Conservation (phyloP, 352 stramenopile genomes). For the Phytopythium vexans region DNA sequence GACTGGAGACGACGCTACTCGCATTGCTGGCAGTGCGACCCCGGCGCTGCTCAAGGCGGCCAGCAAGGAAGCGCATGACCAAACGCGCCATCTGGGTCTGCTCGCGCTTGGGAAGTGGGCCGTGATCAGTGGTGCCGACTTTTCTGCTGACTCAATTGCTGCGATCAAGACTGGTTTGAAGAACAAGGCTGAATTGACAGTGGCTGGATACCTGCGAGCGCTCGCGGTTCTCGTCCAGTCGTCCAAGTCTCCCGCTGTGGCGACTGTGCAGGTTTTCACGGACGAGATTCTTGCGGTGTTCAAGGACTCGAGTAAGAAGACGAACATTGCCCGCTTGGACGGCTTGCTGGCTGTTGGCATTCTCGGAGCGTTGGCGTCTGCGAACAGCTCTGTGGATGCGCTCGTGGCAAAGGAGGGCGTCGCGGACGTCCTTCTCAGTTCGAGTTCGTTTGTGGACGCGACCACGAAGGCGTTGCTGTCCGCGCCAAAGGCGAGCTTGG, state of each 20-base stretch:
- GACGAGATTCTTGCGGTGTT: constrained; percentile 57
- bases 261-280: constrained; percentile 28
- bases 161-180: constrained; percentile 54
- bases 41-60: constrained; percentile 65
- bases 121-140: constrained; percentile 41
- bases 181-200: constrained; percentile 70
- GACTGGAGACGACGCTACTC: constrained; percentile 16
- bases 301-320: constrained; percentile 74
- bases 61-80: constrained; percentile 82
- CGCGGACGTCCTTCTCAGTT: constrained; percentile 35
- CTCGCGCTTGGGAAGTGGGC: constrained; percentile 77
- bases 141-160: constrained; percentile 35
- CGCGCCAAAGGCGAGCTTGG: constrained; percentile 11
- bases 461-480: constrained; percentile 43
- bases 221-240: constrained; percentile 44
- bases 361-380: constrained; percentile 51
- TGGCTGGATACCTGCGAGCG: constrained; percentile 60
- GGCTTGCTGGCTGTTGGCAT: constrained; percentile 68
- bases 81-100: constrained; percentile 69
- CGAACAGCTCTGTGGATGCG: constrained; percentile 56
- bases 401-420: constrained; percentile 51
- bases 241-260: constrained; percentile 19
- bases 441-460: constrained; percentile 43
- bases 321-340: constrained; percentile 67
- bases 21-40: constrained; percentile 44